A percentile compares a stretch with the other conserved stretches of the same genome.
Conservation (phyloP, 148 eudicot species). For the Rhododendron simsii region DNA sequence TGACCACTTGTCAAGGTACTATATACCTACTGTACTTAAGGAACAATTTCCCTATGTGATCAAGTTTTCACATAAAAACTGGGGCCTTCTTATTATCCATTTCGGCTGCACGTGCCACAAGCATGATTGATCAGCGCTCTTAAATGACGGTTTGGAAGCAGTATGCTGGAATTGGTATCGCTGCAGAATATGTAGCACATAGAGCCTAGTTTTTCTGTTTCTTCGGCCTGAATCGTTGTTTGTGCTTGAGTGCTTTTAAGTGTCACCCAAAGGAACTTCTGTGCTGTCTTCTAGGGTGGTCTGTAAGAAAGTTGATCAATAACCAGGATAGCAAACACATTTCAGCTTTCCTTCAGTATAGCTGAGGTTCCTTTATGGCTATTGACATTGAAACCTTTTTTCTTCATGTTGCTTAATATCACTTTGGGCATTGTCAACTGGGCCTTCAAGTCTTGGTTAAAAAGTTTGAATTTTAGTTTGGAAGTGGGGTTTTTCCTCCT, state of each 20-base stretch:
- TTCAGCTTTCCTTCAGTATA: background rate
- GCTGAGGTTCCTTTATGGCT: background rate
- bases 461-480: background rate
- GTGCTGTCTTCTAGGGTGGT: background rate
- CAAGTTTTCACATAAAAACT: background rate
- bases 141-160: background rate
- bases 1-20: background rate
- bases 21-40: background rate
- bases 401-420: constrained; percentile 13
- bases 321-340: background rate
- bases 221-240: background rate
- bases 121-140: background rate
- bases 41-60: background rate
- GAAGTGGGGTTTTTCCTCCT: background rate
- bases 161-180: background rate
- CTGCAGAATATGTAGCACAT: background rate
- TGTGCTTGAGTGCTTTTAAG: background rate
- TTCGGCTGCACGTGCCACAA: background rate
- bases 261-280: background rate
- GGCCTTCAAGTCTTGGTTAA: background rate
- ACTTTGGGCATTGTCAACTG: background rate
- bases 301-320: background rate
- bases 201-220: background rate
- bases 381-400: constrained; percentile 6
- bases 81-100: background rate